Conservation (phyloP, 148 eudicot species). For the Vaccinium darrowii region DNA sequence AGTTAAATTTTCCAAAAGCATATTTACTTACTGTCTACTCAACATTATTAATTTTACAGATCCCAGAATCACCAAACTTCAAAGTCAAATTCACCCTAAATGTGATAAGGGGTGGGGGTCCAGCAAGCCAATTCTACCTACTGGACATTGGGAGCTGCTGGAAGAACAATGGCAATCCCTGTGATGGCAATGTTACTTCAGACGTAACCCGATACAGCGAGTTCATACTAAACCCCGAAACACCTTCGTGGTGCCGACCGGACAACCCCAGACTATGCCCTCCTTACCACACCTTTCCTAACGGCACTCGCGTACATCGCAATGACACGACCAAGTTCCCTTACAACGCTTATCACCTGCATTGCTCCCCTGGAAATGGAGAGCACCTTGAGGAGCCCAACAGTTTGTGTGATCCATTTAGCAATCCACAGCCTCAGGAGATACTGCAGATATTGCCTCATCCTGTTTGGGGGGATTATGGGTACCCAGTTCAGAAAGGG, state of each 20-base stretch:
- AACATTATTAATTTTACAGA: conserved; percentile 1
- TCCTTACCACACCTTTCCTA: conserved; percentile 37
- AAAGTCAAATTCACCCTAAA: conserved; percentile 44
- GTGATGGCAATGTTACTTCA: conserved; percentile 44
- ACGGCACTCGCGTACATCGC: conserved; percentile 32
- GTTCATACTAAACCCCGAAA: conserved; percentile 54
- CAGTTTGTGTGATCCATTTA: conserved; percentile 32
- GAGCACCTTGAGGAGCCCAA: conserved; percentile 29
- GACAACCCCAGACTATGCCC: conserved; percentile 36
- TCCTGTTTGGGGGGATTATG: conserved; percentile 67
- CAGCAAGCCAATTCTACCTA: conserved; percentile 52
- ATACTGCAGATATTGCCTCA: conserved; percentile 60
- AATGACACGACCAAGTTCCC: conserved; percentile 43
- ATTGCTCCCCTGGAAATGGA: conserved; percentile 58
- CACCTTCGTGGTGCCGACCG: conserved; percentile 40
- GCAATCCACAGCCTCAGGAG: conserved; percentile 65
- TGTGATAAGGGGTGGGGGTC: conserved; percentile 51
- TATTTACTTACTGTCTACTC: not conserved
- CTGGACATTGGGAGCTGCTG: conserved; percentile 64
- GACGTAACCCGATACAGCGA: conserved; percentile 62
- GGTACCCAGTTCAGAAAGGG: conserved; percentile 55
- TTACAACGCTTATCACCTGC: conserved; percentile 46
- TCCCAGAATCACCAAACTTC: conserved; percentile 55
- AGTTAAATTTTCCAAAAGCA: not conserved
- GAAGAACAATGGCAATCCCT: conserved; percentile 58